Base-by-base conservation (phyloP, 148 eudicot species). In the Nepenthes gracilis region DNA sequence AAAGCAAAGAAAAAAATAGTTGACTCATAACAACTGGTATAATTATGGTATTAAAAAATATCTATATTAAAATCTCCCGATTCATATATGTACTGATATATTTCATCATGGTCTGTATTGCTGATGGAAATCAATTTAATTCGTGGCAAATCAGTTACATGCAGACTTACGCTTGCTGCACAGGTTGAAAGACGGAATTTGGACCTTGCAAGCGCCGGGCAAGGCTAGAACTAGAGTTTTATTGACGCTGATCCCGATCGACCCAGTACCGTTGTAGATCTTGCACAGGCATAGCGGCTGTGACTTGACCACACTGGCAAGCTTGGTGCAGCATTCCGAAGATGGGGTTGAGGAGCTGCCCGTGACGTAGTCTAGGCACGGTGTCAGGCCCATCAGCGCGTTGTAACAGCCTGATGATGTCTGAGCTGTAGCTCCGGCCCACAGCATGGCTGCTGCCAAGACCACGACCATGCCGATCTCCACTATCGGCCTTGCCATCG, bases 301-400 rank as follows among this genome's bases (percentile, higher is more conserved):
- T 2, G 79, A 58, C 45, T 71, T n/a, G 8, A 76, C 73, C 1
- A 72, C 71, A 32, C 57, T 70, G 3, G 74, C 66, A 1, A 77
- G 81, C 35, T 62, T 33, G 9, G 70, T 59, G 80, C 85, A 75
- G 59, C 85, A 81, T 2, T 59, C 36, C 2, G 78, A 11, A 2
- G 77, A 54, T 5, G 85, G 82, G 34, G 56, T 68, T 5, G 76
- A 33, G 38, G 77, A 45, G 43, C 48, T 71, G 1, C 84, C 84
- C 0, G 76, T 51, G 37, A 80, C 55, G 54, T 69, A 81, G 59
- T 59, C 63, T 37, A 81, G 70, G 60, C 85, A 77, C 5, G 85
- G 75, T 6, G 82, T 57, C 70, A 81, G 14, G 74, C 72, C 61
- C 37, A 80, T 63, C 1, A 80, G 52, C 43, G 64, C 59, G 49